Percentiles rank a stretch among this genome's conserved stretches.
Evolutionary conservation across 305 asterid genomes (phyloP).

Genomic region (Solanum aculeatissimum): DNA sequence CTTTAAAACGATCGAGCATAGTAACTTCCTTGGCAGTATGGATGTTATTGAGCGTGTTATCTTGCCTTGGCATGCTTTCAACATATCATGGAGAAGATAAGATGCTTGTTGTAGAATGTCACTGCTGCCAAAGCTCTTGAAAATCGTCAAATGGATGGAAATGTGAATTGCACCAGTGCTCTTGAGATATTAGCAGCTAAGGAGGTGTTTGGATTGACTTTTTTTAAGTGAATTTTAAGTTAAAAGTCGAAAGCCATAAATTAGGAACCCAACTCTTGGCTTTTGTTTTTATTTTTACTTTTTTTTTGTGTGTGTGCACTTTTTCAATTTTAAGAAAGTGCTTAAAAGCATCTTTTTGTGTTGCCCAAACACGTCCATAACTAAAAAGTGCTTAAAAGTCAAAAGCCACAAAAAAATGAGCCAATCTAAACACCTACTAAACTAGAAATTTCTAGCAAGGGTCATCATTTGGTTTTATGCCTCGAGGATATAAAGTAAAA

Average conservation of each 20-base stretch:
- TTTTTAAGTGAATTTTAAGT: no score
- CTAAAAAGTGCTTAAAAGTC: no score
- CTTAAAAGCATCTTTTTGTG: no score
- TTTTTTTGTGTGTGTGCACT: no score
- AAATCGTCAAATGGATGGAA: slow-evolving; percentile 10
- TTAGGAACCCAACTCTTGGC: no score
- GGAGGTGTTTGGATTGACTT: no score
- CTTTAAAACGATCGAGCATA: neutral
- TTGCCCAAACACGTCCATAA: no score
- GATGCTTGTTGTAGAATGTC: slow-evolving; percentile 59
- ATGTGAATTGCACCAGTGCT: neutral
- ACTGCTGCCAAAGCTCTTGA: slow-evolving; percentile 27
- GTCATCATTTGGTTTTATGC: slow-evolving; percentile 29
- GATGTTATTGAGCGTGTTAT: neutral
- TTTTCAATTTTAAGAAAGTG: no score
- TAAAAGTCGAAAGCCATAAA: no score
- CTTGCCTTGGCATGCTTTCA: slow-evolving; percentile 38
- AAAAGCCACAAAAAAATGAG: no score
- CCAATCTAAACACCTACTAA: neutral
- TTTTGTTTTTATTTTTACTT: no score
- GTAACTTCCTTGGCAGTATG: neutral
- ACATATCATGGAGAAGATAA: slow-evolving; percentile 50
- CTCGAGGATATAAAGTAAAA: slow-evolving; percentile 47
- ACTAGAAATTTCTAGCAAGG: slow-evolving; percentile 13
- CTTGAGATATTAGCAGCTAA: slow-evolving; percentile 16